Evolutionary conservation across 495 filamentous ascomycete genomes (phyloP).

Genomic region (Xylaria grammica): DNA sequence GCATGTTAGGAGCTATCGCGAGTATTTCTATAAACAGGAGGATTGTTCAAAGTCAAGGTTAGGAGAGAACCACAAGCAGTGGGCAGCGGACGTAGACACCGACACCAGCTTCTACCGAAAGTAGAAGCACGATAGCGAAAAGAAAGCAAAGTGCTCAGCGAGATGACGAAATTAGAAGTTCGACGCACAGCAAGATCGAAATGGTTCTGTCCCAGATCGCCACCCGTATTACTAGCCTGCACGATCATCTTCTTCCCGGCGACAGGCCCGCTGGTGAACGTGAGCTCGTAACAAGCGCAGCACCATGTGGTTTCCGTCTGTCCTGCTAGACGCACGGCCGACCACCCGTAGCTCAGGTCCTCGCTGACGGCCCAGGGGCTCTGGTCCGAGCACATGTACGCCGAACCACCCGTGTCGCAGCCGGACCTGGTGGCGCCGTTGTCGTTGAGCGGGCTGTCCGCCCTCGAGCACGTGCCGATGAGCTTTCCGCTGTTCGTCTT

Average conservation of each 20-base stretch:
- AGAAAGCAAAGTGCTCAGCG: too few species aligned
- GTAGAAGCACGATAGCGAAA: too few species aligned
- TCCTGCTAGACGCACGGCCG: conserved; percentile 61
- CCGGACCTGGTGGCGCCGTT: conserved; percentile 49
- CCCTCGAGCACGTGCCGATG: conserved; percentile 59
- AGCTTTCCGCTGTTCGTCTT: conserved; percentile 55
- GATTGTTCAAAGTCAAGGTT: too few species aligned
- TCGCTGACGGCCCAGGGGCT: conserved; percentile 67
- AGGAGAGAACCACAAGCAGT: too few species aligned
- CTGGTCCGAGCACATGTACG: conserved; percentile 68
- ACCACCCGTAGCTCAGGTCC: conserved; percentile 64
- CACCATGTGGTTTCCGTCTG: conserved; percentile 64
- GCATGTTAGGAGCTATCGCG: too few species aligned
- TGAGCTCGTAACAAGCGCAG: conserved; percentile 71
- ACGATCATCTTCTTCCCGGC: conserved; percentile 68
- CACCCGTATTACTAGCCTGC: conserved; percentile 70
- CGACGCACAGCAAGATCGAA: conserved; percentile 63
- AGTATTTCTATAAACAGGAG: too few species aligned
- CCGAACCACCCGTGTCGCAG: conserved; percentile 59
- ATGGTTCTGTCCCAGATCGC: conserved; percentile 62
- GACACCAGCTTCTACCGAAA: too few species aligned
- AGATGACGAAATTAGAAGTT: not conserved
- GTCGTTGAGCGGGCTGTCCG: conserved; percentile 59
- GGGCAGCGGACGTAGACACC: too few species aligned
- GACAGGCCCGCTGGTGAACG: conserved; percentile 63